Conservation (phyloP, 192 early-diverging fungal species). For the Coemansia sp. region DNA sequence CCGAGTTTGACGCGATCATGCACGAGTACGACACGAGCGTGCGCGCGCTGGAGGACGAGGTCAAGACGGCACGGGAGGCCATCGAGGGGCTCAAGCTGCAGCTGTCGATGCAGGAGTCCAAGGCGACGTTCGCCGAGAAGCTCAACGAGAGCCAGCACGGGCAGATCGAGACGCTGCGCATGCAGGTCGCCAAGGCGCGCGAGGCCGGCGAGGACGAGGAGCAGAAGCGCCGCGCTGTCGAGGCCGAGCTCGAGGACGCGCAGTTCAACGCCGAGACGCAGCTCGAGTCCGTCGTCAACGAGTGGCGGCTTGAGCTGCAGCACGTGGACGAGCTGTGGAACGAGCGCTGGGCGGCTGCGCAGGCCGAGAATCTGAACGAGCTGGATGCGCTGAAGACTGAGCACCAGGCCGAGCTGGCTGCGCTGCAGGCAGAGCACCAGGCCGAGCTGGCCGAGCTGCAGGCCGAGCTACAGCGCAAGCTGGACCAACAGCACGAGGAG, state of each 20-base stretch:
- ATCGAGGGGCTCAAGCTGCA: constrained; percentile 57
- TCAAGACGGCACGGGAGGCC: constrained; percentile 57
- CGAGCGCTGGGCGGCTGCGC: constrained; percentile 44
- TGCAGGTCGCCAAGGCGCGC: constrained; percentile 38
- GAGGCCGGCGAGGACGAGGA: constrained; percentile 49
- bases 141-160: constrained; percentile 48
- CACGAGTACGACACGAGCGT: constrained; percentile 70
- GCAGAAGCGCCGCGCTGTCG: constrained; percentile 48
- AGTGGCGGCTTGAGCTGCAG: constrained; percentile 38
- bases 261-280: constrained; percentile 34
- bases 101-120: constrained; percentile 58
- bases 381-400: background rate
- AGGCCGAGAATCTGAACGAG: constrained; percentile 15
- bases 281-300: constrained; percentile 19
- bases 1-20: constrained; percentile 65
- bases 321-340: constrained; percentile 42
- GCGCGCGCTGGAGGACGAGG: constrained; percentile 59
- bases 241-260: constrained; percentile 58
- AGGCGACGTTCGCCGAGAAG: constrained; percentile 50
- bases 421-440: background rate
- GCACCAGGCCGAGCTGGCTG: constrained; percentile 6
- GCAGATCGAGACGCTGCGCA: constrained; percentile 50
- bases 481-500: background rate
- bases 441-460: background rate
- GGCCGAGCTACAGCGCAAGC: background rate